Evolutionary conservation across 2,329 filamentous ascomycete genomes (phyloP).

Genomic region (Pestalotiopsis sp.): DNA sequence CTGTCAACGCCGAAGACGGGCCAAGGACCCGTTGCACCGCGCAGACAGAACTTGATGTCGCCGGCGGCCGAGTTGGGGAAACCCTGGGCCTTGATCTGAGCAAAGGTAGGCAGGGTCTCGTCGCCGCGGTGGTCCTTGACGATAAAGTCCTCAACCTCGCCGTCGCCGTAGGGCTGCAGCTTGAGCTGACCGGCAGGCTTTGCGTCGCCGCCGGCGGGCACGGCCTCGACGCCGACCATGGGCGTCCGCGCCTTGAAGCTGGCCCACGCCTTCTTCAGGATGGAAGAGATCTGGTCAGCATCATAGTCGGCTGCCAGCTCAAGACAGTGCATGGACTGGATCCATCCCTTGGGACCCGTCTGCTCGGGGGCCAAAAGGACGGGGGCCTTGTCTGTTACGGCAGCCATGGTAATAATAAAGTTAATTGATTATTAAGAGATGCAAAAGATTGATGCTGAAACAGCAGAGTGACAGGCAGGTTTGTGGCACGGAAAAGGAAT

Average conservation of each 20-base stretch:
- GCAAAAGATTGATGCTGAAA: background rate
- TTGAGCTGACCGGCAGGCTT: constrained; percentile 6
- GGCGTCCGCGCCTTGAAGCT: constrained; percentile 14
- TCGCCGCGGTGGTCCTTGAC: constrained; percentile 8
- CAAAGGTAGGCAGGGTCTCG: constrained; percentile 18
- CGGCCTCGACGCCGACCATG: constrained; percentile 10
- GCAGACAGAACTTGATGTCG: constrained; percentile 25
- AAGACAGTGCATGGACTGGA: constrained; percentile 10
- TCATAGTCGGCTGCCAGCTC: constrained; percentile 14
- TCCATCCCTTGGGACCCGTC: constrained; percentile 16
- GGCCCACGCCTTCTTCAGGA: constrained; percentile 9
- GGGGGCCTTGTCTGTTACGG: background rate
- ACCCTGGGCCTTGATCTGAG: constrained; percentile 26
- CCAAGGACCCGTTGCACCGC: constrained; percentile 14
- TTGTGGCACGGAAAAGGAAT: background rate
- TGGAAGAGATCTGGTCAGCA: constrained; percentile 10
- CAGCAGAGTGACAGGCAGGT: background rate
- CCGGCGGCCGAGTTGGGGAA: constrained; percentile 28
- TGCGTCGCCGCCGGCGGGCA: constrained; percentile 1
- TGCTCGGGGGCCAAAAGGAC: constrained; percentile 12
- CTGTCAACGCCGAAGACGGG: constrained; percentile 15
- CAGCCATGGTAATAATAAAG: background rate
- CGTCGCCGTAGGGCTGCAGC: background rate
- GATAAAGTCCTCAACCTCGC: constrained; percentile 13
- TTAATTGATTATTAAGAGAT: background rate